Base-by-base conservation (phyloP, 768 basidiomycete genomes). In the Boletellus ananiceps region DNA sequence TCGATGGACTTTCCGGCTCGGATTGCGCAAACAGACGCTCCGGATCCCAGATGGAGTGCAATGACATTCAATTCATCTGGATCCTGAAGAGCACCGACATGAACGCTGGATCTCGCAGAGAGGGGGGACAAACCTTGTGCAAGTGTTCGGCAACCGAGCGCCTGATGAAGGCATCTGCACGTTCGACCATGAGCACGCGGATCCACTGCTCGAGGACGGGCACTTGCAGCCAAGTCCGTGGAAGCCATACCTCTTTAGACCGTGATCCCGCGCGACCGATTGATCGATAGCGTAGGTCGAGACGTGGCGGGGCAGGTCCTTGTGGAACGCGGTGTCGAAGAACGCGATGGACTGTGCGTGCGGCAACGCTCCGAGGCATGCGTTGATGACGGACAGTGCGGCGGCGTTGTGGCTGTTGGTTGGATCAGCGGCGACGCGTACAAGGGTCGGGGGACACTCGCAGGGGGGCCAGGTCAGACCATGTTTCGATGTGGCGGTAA, bases 301-400 rank as follows among this genome's bases (percentile, higher is more conserved):
- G 46, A 93, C 81, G 59, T 92, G 84, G 5, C 68, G 57, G 0
- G 90, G 89, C 14, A 97, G 78, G 9, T 86, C 76, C 40, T 75
- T 75, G 67, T 95, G 89, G 69, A 92, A 92, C 5, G 88, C 77
- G 0, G 91, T 89, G 66, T 96, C 93, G 62, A 95, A 96, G 60
- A 86, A 88, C 0, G 92, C 87, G 43, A 94, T 77, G 0, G 87
- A 88, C 27, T 73, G 76, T 16, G 92, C 78, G 12, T 80, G 61
- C 0, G 88, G 86, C 15, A 95, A 73, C 1, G 71, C 70, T 4
- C 76, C 62, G 15, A 87, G 73, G 56, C 84, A 86, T 1, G 81
- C 74, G 52, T 76, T 64, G 56, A 85, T 83, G 32, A 84, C 79
- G 0, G 80, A 67, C 19, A 84, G 72, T 0, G 83, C 80, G 3